Evolutionary conservation across 202 grass and related monocot species (phyloP).

Genomic region (Eragrostis tef): DNA sequence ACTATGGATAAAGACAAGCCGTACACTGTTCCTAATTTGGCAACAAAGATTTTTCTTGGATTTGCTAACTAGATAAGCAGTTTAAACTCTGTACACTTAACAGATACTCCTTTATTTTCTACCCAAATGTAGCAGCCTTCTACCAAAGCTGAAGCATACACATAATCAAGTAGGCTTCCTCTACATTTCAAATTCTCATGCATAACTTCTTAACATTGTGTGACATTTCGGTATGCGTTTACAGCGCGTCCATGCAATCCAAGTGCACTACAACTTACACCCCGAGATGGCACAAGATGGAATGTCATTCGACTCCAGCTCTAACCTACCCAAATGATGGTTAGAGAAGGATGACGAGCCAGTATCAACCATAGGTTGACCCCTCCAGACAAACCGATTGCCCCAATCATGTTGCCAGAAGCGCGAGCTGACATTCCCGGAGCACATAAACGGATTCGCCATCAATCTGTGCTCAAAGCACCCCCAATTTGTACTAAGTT

Average conservation of each 20-base stretch:
- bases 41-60: neutral
- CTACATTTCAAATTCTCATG: neutral
- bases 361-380: constrained; percentile 10
- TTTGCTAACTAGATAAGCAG: neutral
- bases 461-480: neutral
- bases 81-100: neutral
- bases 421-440: neutral
- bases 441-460: constrained; percentile 4
- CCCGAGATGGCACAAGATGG: neutral
- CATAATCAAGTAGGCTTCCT: neutral
- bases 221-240: neutral
- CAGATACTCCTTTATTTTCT: neutral
- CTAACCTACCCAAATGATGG: neutral
- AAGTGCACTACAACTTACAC: neutral
- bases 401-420: constrained; percentile 1
- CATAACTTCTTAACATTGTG: neutral
- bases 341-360: neutral
- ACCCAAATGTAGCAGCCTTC: neutral
- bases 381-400: neutral
- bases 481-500: neutral
- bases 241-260: neutral
- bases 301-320: constrained; percentile 22
- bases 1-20: neutral
- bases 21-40: neutral
- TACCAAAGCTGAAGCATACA: constrained; percentile 15